A percentile compares a stretch with the other conserved stretches of the same genome.
Conservation (phyloP, 1,139 yeast species). For the Lodderomyces beijingensis region DNA sequence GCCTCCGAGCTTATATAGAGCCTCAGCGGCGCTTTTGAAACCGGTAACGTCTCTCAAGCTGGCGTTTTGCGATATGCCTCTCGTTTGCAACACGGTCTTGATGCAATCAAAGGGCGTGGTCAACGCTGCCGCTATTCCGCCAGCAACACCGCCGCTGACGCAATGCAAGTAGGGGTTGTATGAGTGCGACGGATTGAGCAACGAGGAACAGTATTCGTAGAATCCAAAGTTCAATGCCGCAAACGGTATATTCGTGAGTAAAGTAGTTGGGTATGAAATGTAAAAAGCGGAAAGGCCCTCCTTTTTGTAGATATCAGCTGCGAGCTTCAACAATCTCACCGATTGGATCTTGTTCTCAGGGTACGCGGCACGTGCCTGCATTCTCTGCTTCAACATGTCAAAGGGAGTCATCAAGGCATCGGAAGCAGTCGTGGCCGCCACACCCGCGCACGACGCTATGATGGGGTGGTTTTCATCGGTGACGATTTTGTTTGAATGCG, state of each 20-base stretch:
- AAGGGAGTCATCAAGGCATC: constrained; percentile 98
- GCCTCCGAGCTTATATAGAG: constrained; percentile 66
- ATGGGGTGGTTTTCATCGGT: constrained; percentile 72
- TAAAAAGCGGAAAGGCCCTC: constrained; percentile 88
- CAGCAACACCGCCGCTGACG: constrained; percentile 91
- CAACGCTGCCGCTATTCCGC: constrained; percentile 93
- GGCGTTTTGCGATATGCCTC: constrained; percentile 50
- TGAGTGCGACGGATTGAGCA: constrained; percentile 70
- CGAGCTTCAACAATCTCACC: constrained; percentile 31
- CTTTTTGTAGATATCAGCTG: constrained; percentile 50
- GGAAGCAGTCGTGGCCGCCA: constrained; percentile 88
- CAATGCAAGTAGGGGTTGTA: constrained; percentile 94
- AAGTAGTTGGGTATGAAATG: constrained; percentile 91
- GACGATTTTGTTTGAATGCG: constrained; percentile 35
- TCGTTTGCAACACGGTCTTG: constrained; percentile 85
- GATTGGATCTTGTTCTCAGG: constrained; percentile 16
- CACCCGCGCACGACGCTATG: constrained; percentile 84
- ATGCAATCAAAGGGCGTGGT: constrained; percentile 96
- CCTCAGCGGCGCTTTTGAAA: constrained; percentile 65
- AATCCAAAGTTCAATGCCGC: constrained; percentile 93
- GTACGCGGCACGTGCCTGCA: constrained; percentile 32
- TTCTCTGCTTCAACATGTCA: constrained; percentile 83
- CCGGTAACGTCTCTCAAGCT: constrained; percentile 61
- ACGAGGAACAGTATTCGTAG: constrained; percentile 76
- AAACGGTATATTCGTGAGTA: constrained; percentile 90